These are phyloP conservation scores for Conidiobolus coronatus DNA, from an alignment of 371 early-diverging fungal genomes.

Conservation along the genomic window DNA sequence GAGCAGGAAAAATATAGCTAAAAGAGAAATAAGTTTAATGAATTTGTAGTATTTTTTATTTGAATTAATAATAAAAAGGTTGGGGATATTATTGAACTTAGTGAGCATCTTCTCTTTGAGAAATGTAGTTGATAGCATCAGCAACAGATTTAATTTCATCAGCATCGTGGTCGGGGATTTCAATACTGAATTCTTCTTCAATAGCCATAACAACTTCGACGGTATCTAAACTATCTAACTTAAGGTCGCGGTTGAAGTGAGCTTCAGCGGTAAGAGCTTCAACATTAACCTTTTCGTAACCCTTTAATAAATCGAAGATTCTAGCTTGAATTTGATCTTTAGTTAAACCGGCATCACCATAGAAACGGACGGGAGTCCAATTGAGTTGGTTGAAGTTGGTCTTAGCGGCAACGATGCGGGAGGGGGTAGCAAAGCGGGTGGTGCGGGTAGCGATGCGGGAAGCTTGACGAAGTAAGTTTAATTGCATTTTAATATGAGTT, in stretches of 20 bases:
- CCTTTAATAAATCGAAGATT: slow-evolving; percentile 63
- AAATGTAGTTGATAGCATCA: slow-evolving; percentile 73
- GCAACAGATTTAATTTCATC: slow-evolving; percentile 76
- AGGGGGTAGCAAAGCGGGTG: too few relatives aligned
- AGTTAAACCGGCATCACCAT: slow-evolving; percentile 29
- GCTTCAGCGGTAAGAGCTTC: slow-evolving; percentile 62
- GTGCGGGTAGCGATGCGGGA: too few relatives aligned
- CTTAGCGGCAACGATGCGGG: too few relatives aligned
- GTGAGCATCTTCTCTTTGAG: slow-evolving; percentile 49
- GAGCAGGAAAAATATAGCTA: too few relatives aligned
- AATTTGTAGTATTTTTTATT: slow-evolving; percentile 6
- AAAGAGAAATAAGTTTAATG: too few relatives aligned
- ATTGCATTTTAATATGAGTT: too few relatives aligned
- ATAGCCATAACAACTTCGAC: slow-evolving; percentile 97
- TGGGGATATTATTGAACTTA: slow-evolving; percentile 13
- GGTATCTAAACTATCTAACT: slow-evolving; percentile 84
- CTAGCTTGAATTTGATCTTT: slow-evolving; percentile 47
- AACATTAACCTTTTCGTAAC: slow-evolving; percentile 84
- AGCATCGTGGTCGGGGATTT: slow-evolving; percentile 92
- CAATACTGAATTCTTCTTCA: slow-evolving; percentile 95
- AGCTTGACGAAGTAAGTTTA: too few relatives aligned
- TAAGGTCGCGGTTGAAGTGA: slow-evolving; percentile 80
- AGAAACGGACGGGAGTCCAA: slow-evolving; percentile 20
- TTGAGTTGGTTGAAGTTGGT: too few relatives aligned
- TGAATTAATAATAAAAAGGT: neutral